phyloP scores from a whole-genome alignment of 164 flowering plant species.

The Vitis riparia region DNA sequence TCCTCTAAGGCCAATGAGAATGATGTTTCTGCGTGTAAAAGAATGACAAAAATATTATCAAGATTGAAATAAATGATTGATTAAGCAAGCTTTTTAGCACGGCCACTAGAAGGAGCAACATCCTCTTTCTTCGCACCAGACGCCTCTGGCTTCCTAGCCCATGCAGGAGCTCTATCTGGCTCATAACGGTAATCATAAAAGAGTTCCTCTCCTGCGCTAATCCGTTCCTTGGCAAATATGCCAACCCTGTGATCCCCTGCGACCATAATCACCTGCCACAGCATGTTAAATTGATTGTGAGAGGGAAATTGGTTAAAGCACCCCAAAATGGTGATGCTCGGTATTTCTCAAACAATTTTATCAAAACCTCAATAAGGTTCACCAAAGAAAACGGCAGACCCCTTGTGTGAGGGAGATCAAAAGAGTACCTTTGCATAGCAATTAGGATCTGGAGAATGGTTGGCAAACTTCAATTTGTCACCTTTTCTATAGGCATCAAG shows the following conservation, averaged over 20 bases:
- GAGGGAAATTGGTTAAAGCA: background rate
- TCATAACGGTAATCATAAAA: conserved; percentile 97
- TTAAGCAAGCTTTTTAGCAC: conserved; percentile 93
- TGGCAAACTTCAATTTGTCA: conserved; percentile 94
- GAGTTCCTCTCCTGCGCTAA: conserved; percentile 88
- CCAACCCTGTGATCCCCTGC: conserved; percentile 99
- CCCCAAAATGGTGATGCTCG: background rate
- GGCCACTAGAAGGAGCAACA: conserved; percentile 64
- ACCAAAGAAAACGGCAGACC: background rate
- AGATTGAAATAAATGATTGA: background rate
- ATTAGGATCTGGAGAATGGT: conserved; percentile 97
- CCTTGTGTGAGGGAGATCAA: background rate
- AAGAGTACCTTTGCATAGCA: conserved; percentile 91
- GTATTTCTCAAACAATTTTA: background rate
- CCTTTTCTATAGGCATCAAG: conserved; percentile 98
- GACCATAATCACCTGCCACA: conserved; percentile 90
- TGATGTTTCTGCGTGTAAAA: conserved; percentile 36
- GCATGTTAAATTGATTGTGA: background rate
- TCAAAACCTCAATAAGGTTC: background rate
- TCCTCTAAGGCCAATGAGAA: conserved; percentile 14
- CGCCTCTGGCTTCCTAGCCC: conserved; percentile 97
- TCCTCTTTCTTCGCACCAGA: conserved; percentile 76
- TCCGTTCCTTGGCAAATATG: conserved; percentile 94
- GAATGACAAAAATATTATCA: conserved; percentile 31
- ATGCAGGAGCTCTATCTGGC: conserved; percentile 95